Base-by-base conservation (phyloP, 2,329 filamentous ascomycete genomes). In the Clarireedia hainanense region DNA sequence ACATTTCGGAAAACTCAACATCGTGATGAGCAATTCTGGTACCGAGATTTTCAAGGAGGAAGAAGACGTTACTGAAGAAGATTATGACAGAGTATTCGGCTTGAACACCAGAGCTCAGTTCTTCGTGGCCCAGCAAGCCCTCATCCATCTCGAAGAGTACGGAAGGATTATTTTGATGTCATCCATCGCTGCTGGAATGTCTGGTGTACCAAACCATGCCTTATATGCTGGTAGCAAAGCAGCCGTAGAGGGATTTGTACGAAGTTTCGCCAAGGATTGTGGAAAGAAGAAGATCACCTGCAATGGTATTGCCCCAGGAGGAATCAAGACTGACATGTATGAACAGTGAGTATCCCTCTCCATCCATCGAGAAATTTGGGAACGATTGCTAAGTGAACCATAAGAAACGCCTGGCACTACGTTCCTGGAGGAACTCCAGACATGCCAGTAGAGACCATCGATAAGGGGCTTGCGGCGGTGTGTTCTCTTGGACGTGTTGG, bases 151-250 rank as follows among this genome's bases (percentile, higher is more conserved):
- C 61, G 78, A 84, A 67, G 75, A 80, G 46, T 84, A 86, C 56
- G 88, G 88, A 34, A 78, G 87, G 47, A 80, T 91, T 63, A 81
- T 85, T 0, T 80, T 82, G 62, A 89, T 87, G 81, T 80, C 78
- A 34, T 86, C 82, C 56, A 88, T 88, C 70, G 53, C 61, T 14
- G 55, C 59, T 10, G 43, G 51, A 15, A 53, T 57, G 46, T 55
- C 80, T 66, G 84, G 80, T 42, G 84, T 90, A 20, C 81, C 83
- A 57, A 81, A 84, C 65, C 86, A 90, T 69, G 77, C 83, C 7
- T 77, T 91, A 50, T 90, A 90, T 75, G 85, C 85, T n/a, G 86
- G 82, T 5, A 83, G 78, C 70, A 91, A 90, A 75, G 86, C 85
- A 60, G 81, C 86, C 36, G 83, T 90, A 57, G 86, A 89, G 71